Conservation (phyloP, 2,329 filamentous ascomycete genomes). For the Hymenoscyphus infarciens region DNA sequence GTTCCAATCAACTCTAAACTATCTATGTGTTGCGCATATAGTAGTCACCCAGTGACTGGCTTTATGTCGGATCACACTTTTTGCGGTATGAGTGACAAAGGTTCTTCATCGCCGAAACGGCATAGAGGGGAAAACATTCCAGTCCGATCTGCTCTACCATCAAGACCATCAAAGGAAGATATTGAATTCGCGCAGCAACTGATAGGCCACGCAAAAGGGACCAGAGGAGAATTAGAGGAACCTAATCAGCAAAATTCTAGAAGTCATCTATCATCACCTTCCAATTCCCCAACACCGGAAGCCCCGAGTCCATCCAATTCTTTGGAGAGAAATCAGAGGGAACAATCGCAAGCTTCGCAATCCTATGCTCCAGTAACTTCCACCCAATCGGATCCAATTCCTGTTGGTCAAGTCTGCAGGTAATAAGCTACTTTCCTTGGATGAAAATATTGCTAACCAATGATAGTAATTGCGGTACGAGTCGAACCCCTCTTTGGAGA, state of each 20-base stretch:
- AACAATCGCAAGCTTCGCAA: slow-evolving; percentile 17
- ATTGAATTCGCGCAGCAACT: slow-evolving; percentile 28
- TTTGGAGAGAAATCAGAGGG: slow-evolving; percentile 23
- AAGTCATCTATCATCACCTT: slow-evolving; percentile 19
- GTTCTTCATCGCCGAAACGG: slow-evolving; percentile 21
- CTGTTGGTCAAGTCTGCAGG: slow-evolving; percentile 70
- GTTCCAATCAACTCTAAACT: neutral
- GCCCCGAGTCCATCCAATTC: slow-evolving; percentile 21
- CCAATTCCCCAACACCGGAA: slow-evolving; percentile 20
- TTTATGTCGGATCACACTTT: slow-evolving; percentile 31
- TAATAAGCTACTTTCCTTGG: slow-evolving; percentile 39
- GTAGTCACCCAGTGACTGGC: slow-evolving; percentile 25
- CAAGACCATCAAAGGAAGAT: slow-evolving; percentile 28
- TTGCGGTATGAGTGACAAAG: slow-evolving; percentile 25
- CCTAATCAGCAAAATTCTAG: slow-evolving; percentile 14
- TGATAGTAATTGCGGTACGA: slow-evolving; percentile 87
- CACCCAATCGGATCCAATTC: slow-evolving; percentile 24
- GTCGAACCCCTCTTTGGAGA: slow-evolving; percentile 89
- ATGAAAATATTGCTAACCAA: slow-evolving; percentile 17
- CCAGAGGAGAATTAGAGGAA: slow-evolving; percentile 8
- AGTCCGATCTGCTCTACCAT: slow-evolving; percentile 21
- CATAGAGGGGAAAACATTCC: slow-evolving; percentile 25
- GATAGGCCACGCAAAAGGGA: slow-evolving; percentile 24
- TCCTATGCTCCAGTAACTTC: slow-evolving; percentile 13
- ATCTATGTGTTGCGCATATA: slow-evolving; percentile 30